These are phyloP conservation scores for Sporothrix brunneoviolacea DNA, from an alignment of 2,329 filamentous ascomycete species.

Conservation along the genomic window DNA sequence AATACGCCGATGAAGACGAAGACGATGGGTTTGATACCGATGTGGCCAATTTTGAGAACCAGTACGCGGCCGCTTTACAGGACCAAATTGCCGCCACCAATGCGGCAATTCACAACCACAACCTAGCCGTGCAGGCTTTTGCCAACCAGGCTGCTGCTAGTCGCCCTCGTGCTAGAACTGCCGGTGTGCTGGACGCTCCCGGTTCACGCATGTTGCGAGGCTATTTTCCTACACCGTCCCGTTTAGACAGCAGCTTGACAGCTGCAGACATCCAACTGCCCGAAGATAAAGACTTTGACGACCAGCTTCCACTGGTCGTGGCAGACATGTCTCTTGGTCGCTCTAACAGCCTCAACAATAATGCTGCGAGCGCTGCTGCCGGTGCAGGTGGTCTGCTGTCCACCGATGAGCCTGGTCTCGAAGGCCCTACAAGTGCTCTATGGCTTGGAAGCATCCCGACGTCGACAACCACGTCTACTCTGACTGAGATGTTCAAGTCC, in stretches of 20 bases:
- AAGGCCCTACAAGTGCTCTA: conserved; percentile 84
- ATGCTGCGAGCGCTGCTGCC: neutral
- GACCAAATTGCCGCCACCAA: conserved; percentile 59
- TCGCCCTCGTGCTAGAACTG: conserved; percentile 82
- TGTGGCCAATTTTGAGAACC: conserved; percentile 44
- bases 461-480: conserved; percentile 89
- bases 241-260: conserved; percentile 69
- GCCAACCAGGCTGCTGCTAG: conserved; percentile 76
- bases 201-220: conserved; percentile 57
- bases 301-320: conserved; percentile 67
- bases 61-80: conserved; percentile 55
- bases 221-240: conserved; percentile 67
- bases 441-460: conserved; percentile 98
- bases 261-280: conserved; percentile 67
- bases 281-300: conserved; percentile 72
- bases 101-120: conserved; percentile 78
- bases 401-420: conserved; percentile 70
- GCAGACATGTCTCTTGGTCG: conserved; percentile 69
- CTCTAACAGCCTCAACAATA: conserved; percentile 58
- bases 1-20: conserved; percentile 87
- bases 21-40: conserved; percentile 64
- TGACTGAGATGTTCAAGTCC: conserved; percentile 91
- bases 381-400: conserved; percentile 53
- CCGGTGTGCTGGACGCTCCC: conserved; percentile 81
- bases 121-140: conserved; percentile 87